These are phyloP conservation scores for Moringa oleifera DNA, from an alignment of 345 rosid species.

Conservation along the genomic window DNA sequence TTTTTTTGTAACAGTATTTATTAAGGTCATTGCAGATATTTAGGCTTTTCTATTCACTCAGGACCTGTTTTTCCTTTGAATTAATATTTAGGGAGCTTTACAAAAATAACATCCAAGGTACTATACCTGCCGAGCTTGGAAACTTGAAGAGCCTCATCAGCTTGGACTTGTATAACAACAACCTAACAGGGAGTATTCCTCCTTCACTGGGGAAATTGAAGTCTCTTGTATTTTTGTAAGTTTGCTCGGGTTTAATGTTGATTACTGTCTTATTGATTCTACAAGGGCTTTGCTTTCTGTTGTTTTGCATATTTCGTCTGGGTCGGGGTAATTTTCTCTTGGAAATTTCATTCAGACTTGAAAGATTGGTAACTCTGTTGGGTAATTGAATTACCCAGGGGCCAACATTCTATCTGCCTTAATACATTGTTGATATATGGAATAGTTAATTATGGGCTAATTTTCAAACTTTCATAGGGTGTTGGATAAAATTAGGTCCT, in stretches of 20 bases:
- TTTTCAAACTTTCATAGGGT: too few species aligned
- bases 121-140: conserved; percentile 75
- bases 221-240: conserved; percentile 90
- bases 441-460: too few species aligned
- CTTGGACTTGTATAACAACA: conserved; percentile 94
- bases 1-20: too few species aligned
- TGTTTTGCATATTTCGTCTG: too few species aligned
- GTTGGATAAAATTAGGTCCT: too few species aligned
- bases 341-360: too few species aligned
- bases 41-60: neutral
- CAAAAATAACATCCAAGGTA: conserved; percentile 83
- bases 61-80: conserved; percentile 7
- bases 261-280: neutral
- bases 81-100: conserved; percentile 80
- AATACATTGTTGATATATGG: too few species aligned
- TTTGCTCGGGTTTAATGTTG: conserved; percentile 9
- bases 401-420: too few species aligned
- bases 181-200: conserved; percentile 78
- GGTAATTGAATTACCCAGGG: too few species aligned
- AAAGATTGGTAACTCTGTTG: too few species aligned
- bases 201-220: conserved; percentile 69
- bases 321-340: too few species aligned
- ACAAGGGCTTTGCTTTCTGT: too few species aligned
- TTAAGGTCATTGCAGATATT: neutral
- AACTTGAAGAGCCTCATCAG: conserved; percentile 86